Base-by-base conservation (phyloP, 2,329 filamentous ascomycete genomes). In the Dichotomopilus funicola region DNA sequence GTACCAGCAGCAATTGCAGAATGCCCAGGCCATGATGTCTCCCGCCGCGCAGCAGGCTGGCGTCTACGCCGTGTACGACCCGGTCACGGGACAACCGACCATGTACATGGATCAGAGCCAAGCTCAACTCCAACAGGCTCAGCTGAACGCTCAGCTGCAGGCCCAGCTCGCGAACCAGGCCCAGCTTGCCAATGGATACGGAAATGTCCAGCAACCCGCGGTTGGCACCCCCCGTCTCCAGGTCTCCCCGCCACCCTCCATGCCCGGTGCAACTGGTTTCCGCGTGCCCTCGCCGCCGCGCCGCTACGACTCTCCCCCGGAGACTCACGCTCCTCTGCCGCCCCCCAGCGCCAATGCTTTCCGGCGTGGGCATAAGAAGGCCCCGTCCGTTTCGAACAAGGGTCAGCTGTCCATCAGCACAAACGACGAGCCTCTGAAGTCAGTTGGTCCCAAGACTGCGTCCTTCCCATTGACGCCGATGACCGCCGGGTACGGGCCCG, bases 361-460 rank as follows among this genome's bases (percentile, higher is more conserved):
- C 79, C 91, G 91, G 60, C 89, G 91, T 56, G 88, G 89, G 55
- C 92, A 97, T 74, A 94, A 95, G 79, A 96, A 96, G 81, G 83
- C 83, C 9, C 82, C 85, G 27, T 95, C 92, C 5, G 78, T 91
- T 34, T 81, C 85, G 50, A 80, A 80, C 60, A 83, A 82, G 63
- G 70, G 67, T 42, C 55, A 59, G 36, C 54, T 80, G 36, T 73
- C 76, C 48, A 69, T 79, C 47, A 65, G 73, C 45, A 67, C 71
- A 40, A 67, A 72, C 11, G 74, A 78, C 8, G 72, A 77, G 10
- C 70, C 70, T 1, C 77, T 78, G 49, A 84, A 80, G 70, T 81
- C 82, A 33, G 76, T 83, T 41, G 88, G 79, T 0, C 89, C 89
- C 55, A 94, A 91, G 76, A 88, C 89, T 40, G 82, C 88, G 43